These are phyloP conservation scores for Perkinsela sp. DNA, from an alignment of 208 protist genomes.

Conservation along the genomic window DNA sequence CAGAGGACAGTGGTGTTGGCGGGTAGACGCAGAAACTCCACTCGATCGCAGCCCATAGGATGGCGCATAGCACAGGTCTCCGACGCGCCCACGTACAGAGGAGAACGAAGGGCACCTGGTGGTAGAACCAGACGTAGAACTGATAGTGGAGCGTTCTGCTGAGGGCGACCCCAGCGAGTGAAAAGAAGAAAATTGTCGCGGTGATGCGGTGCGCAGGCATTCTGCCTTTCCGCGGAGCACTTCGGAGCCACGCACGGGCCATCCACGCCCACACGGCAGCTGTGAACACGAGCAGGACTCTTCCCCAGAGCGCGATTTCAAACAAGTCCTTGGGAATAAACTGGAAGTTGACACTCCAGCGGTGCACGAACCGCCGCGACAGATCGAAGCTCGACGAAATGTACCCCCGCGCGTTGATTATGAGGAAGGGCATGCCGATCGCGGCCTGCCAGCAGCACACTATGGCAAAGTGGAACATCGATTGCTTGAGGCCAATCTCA, in stretches of 20 bases:
- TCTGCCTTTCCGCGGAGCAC: background rate
- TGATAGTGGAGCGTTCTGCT: conserved; percentile 67
- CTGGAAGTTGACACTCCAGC: conserved; percentile 42
- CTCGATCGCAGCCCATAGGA: conserved; percentile 12
- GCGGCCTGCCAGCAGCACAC: conserved; percentile 20
- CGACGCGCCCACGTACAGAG: conserved; percentile 14
- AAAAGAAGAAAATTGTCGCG: conserved; percentile 44
- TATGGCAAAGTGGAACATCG: conserved; percentile 6
- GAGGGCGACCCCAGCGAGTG: conserved; percentile 61
- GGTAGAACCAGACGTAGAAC: conserved; percentile 72
- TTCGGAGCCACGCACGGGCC: conserved; percentile 15
- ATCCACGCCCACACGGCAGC: conserved; percentile 18
- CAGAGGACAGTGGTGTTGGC: conserved; percentile 14
- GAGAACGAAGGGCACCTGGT: conserved; percentile 31
- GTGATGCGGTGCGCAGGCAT: conserved; percentile 11
- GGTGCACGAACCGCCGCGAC: conserved; percentile 20
- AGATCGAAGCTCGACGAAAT: conserved; percentile 26
- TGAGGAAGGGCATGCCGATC: conserved; percentile 23
- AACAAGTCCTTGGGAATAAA: conserved; percentile 24
- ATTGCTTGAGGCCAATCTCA: background rate
- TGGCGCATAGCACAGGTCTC: conserved; percentile 10
- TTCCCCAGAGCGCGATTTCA: conserved; percentile 10
- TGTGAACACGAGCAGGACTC: conserved; percentile 14
- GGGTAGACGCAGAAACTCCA: conserved; percentile 28
- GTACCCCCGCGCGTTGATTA: conserved; percentile 14